Percentiles rank a stretch among this genome's conserved stretches.
Conservation (phyloP, 176 grass and related monocot species). For the Poa pratensis region DNA sequence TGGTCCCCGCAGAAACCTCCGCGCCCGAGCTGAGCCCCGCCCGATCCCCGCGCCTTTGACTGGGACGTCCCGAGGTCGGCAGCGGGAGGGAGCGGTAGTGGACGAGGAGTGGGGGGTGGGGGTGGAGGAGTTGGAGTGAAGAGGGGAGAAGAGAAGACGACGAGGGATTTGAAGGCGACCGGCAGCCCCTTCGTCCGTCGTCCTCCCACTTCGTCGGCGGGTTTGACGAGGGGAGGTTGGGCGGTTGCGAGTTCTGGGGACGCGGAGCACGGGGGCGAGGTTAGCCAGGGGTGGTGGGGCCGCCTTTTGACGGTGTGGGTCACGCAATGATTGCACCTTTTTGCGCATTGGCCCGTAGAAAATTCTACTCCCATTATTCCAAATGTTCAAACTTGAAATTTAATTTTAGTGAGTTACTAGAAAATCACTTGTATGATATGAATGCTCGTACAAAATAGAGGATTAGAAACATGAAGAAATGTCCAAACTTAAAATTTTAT, state of each 20-base stretch:
- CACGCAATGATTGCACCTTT: background rate
- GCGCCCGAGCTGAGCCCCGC: background rate
- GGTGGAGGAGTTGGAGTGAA: conserved; percentile 38
- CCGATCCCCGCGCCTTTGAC: conserved; percentile 9
- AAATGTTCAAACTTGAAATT: no score
- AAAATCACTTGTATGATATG: no score
- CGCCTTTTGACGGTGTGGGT: background rate
- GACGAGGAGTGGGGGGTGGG: background rate
- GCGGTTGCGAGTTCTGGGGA: conserved; percentile 16
- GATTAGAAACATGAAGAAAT: no score
- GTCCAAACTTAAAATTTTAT: no score
- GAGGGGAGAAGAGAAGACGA: conserved; percentile 31
- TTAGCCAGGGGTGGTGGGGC: background rate
- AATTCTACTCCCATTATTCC: no score
- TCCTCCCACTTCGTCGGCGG: background rate
- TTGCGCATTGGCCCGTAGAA: background rate
- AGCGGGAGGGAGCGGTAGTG: background rate
- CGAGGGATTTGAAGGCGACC: background rate
- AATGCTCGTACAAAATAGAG: no score
- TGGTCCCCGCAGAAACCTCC: background rate
- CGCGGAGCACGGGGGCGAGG: conserved; percentile 45
- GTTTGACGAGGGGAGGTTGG: conserved; percentile 29
- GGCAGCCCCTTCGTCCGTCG: background rate
- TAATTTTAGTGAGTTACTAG: no score
- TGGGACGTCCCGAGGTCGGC: conserved; percentile 9